Base-by-base conservation (phyloP, 768 basidiomycete species). In the Rhizopogon rudus region DNA sequence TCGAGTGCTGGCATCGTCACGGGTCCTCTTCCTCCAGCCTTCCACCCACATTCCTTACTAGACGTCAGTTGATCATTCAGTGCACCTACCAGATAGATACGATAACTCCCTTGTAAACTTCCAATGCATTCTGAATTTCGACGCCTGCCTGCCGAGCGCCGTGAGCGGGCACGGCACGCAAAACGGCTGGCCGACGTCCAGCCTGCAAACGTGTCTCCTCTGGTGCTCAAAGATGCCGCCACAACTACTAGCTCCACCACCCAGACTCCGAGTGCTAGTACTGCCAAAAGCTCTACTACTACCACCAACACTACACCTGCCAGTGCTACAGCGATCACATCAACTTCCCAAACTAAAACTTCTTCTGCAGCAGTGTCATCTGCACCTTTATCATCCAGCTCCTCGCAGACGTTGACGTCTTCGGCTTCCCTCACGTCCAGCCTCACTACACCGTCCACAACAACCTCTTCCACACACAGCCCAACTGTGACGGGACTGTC, bases 171-270 rank as follows among this genome's bases (percentile, higher is more conserved):
- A 41, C 63, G 58, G 53, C 70, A 70, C 50, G 61, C 62, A 46
- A 70, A 70, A 31, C 70, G 69, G 40, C 57, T 70, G 33, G 70
- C 66, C 2, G 59, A 70, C 31, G 66, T 57, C 39, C 63, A 60
- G 35, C 54, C 51, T 48, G 48, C 35, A 22, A 1, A 5, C 13
- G 54, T 50, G 25, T 42, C 40, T 20, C 8, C 52, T 6, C 48
- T 46, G 29, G 14, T 57, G 1, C 50, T 60, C 14, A 1, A 16
- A 20, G 43, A 6, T 13, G 33, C 16, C 33, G 44, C 35, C 20
- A 44, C 25, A 45, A 37, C 25, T 6, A 16, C 46, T 42, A 48
- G 56, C 14, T 56, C 55, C 16, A 22, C 58, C 9, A 37, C 60
- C 9, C 13, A 14, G 50, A 16, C n/a, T 54, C 6, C 55, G 20